Conservation (phyloP, 805 yeast genomes). For the Komagataella ulmi region DNA sequence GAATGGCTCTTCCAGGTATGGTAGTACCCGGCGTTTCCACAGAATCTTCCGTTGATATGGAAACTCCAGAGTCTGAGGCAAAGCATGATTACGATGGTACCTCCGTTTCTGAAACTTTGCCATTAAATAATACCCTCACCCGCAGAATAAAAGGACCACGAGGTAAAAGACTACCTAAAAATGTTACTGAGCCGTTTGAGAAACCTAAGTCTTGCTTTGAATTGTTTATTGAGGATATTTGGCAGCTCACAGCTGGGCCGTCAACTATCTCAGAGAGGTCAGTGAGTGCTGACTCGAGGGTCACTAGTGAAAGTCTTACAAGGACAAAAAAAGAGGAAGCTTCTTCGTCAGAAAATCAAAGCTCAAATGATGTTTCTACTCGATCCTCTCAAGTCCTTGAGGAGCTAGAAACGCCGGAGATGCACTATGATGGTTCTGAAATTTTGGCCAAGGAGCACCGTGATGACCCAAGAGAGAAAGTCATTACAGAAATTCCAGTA, state of each 20-base stretch:
- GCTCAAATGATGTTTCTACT: background rate
- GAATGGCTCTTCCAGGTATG: conserved; percentile 39
- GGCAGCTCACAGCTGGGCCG: background rate
- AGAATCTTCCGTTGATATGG: conserved; percentile 4
- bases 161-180: conserved; percentile 55
- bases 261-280: background rate
- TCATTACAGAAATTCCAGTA: background rate
- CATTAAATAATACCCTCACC: conserved; percentile 40
- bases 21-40: conserved; percentile 16
- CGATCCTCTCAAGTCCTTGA: background rate
- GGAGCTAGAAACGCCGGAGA: background rate
- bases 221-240: background rate
- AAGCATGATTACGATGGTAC: conserved; percentile 1
- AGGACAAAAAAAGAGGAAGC: conserved; percentile 16
- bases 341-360: conserved; percentile 1
- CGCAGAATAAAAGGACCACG: conserved; percentile 45
- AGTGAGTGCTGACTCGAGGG: conserved; percentile 2
- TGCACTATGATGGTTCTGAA: background rate
- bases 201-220: background rate
- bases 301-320: conserved; percentile 7
- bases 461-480: background rate
- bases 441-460: background rate
- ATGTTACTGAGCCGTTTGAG: conserved; percentile 28
- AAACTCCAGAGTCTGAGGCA: conserved; percentile 5
- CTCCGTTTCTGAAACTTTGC: conserved; percentile 4